These are phyloP conservation scores for Pyrus communis DNA, from an alignment of 306 rosid genomes.

Conservation along the genomic window DNA sequence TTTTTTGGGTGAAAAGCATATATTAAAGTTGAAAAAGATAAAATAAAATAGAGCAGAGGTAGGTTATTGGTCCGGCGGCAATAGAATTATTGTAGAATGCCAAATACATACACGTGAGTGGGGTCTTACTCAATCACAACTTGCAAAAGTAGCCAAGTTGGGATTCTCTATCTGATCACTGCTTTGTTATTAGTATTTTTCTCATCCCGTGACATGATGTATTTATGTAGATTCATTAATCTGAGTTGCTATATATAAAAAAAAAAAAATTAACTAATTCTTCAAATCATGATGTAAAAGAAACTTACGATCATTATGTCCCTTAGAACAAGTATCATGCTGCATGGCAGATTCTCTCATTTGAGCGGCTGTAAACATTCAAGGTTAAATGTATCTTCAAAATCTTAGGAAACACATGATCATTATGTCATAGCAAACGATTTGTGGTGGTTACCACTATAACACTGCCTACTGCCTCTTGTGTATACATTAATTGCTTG, in stretches of 20 bases:
- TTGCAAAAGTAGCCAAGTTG: no score
- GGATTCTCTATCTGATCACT: no score
- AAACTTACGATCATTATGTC: background rate
- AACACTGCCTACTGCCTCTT: background rate
- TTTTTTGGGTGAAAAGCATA: no score
- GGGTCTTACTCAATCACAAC: background rate
- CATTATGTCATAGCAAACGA: background rate
- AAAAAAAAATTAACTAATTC: no score
- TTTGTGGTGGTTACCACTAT: background rate
- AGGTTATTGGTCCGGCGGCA: background rate
- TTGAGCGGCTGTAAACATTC: no score
- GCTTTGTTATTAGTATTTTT: no score
- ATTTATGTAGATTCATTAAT: no score
- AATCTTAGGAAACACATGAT: background rate
- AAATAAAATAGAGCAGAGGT: background rate
- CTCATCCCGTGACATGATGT: no score
- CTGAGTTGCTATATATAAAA: no score
- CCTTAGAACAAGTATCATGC: background rate
- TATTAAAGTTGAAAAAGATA: no score
- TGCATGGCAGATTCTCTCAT: no score
- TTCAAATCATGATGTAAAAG: background rate
- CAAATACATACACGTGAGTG: background rate
- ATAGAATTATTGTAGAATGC: background rate
- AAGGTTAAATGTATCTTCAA: no score
- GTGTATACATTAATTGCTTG: background rate